Percentiles rank a stretch among this genome's conserved stretches.
Evolutionary conservation across 805 yeast genomes (phyloP).

Genomic region (Tetrapisispora phaffii): DNA sequence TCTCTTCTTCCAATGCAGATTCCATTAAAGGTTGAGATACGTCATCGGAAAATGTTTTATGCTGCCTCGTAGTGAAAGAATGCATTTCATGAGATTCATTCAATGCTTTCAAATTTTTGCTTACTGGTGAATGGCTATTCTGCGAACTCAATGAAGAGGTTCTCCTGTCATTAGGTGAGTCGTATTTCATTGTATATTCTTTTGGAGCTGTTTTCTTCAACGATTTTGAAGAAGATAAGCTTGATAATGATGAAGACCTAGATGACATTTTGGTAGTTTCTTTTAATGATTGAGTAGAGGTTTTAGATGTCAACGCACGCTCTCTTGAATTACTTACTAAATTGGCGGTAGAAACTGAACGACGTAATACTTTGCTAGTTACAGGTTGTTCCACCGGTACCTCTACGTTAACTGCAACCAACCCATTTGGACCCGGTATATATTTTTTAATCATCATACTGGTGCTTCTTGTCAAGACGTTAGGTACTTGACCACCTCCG

Average conservation of each 20-base stretch:
- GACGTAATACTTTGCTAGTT: slow-evolving; percentile 5
- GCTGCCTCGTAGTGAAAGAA: neutral
- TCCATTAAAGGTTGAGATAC: slow-evolving; percentile 13
- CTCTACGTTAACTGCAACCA: slow-evolving; percentile 45
- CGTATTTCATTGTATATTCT: neutral
- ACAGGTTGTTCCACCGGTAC: slow-evolving; percentile 39
- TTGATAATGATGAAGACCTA: neutral
- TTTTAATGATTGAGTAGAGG: slow-evolving; percentile 7
- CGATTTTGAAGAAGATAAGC: neutral
- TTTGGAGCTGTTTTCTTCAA: neutral
- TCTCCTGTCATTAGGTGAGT: slow-evolving; percentile 4
- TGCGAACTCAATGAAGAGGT: slow-evolving; percentile 7
- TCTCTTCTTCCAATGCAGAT: slow-evolving; percentile 19
- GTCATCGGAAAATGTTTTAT: neutral
- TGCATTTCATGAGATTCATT: slow-evolving; percentile 1
- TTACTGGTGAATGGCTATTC: neutral
- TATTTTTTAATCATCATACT: slow-evolving; percentile 50
- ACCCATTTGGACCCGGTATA: slow-evolving; percentile 65
- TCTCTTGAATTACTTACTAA: neutral
- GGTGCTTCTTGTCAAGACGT: slow-evolving; percentile 15
- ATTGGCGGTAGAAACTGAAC: slow-evolving; percentile 10
- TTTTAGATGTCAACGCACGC: slow-evolving; percentile 4
- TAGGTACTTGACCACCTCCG: slow-evolving; percentile 25
- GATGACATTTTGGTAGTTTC: neutral
- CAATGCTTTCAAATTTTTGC: neutral